These are phyloP conservation scores for Ceratorhiza oryzae-sativae DNA, from an alignment of 1,284 basidiomycete species.

Conservation along the genomic window DNA sequence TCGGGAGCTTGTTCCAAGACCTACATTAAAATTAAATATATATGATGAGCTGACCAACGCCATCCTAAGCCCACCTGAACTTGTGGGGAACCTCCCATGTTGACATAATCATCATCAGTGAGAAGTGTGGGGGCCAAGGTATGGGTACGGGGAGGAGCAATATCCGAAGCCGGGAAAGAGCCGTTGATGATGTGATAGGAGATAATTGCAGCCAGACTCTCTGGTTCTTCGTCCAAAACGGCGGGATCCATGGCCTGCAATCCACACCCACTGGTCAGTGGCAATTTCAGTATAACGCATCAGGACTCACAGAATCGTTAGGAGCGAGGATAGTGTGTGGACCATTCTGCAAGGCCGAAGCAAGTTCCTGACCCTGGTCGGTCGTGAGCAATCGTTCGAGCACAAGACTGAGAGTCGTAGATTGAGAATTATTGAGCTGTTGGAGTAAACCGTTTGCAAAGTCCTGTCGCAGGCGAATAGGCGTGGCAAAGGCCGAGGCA, in stretches of 20 bases:
- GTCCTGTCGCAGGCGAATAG: slow-evolving; percentile 12
- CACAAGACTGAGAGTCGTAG: slow-evolving; percentile 47
- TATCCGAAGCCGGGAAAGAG: slow-evolving; percentile 46
- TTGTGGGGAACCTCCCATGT: slow-evolving; percentile 48
- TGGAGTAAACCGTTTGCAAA: slow-evolving; percentile 19
- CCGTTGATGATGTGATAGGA: slow-evolving; percentile 51
- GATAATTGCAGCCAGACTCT: slow-evolving; percentile 10
- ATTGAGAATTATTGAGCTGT: slow-evolving; percentile 44
- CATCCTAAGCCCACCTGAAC: slow-evolving; percentile 44
- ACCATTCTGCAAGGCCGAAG: slow-evolving; percentile 45
- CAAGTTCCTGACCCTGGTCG: slow-evolving; percentile 47
- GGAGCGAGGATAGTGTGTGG: slow-evolving; percentile 54
- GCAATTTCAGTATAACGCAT: slow-evolving; percentile 45
- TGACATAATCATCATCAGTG: slow-evolving; percentile 46
- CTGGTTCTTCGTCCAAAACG: slow-evolving; percentile 34
- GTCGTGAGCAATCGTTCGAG: slow-evolving; percentile 47
- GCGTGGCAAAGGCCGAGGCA: not conserved
- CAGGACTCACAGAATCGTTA: slow-evolving; percentile 50
- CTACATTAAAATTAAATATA: slow-evolving; percentile 42
- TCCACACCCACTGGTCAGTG: slow-evolving; percentile 50
- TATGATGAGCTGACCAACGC: slow-evolving; percentile 42
- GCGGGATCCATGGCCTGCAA: slow-evolving; percentile 52
- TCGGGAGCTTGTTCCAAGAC: slow-evolving; percentile 23
- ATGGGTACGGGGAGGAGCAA: slow-evolving; percentile 26
- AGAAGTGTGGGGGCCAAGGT: slow-evolving; percentile 29